Percentiles rank a stretch among this genome's conserved stretches.
phyloP scores from a whole-genome alignment of 169 alveolate species.

The Plasmodium vinckei region DNA sequence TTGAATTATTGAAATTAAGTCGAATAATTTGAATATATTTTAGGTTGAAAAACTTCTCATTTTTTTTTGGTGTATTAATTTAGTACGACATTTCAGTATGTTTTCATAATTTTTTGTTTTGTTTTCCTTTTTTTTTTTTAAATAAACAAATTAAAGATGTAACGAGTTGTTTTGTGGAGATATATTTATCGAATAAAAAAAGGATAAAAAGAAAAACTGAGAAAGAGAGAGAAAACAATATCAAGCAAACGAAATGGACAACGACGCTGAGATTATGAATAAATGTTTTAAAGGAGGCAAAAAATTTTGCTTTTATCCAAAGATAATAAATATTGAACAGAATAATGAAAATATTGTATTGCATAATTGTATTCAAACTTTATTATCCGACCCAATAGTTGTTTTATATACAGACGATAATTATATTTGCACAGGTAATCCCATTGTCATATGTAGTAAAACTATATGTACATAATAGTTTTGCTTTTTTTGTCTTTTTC shows the following conservation, averaged over 20 bases:
- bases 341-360: slow-evolving; percentile 28
- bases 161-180: too few species aligned
- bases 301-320: slow-evolving; percentile 19
- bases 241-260: slow-evolving; percentile 22
- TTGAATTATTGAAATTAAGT: too few species aligned
- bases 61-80: too few species aligned
- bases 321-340: slow-evolving; percentile 14
- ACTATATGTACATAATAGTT: not conserved
- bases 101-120: too few species aligned
- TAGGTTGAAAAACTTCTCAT: too few species aligned
- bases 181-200: too few species aligned
- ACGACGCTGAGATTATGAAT: slow-evolving; percentile 41
- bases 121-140: too few species aligned
- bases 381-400: slow-evolving; percentile 74
- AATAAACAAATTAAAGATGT: too few species aligned
- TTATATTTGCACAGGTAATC: slow-evolving; percentile 70
- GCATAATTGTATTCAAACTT: slow-evolving; percentile 70
- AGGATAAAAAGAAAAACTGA: not conserved
- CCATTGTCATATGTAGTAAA: not conserved
- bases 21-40: too few species aligned
- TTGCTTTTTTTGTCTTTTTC: not conserved
- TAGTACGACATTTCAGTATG: too few species aligned
- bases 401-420: slow-evolving; percentile 73
- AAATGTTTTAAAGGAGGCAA: slow-evolving; percentile 48
- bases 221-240: not conserved